A percentile compares a stretch with the other conserved stretches of the same genome.
These are phyloP conservation scores for Spergularia bocconei DNA, from an alignment of 148 eudicot genomes.

Conservation along the genomic window DNA sequence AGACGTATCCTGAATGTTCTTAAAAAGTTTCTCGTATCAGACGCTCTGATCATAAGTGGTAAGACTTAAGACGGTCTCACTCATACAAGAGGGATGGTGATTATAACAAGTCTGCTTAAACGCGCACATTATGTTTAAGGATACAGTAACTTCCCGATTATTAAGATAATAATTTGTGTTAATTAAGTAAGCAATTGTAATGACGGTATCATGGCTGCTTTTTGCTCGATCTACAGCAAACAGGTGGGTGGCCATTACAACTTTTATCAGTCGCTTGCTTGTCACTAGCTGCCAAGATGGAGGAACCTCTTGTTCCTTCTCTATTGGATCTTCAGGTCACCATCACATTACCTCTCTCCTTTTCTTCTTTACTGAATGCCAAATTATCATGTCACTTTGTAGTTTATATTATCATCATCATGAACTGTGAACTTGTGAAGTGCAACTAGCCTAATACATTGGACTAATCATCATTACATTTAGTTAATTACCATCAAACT, in stretches of 20 bases:
- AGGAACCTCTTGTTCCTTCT: constrained; percentile 95
- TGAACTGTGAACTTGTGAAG: not conserved
- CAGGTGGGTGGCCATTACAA: constrained; percentile 91
- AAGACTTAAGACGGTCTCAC: not conserved
- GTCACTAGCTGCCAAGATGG: constrained; percentile 98
- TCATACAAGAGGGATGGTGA: too few species aligned
- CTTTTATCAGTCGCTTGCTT: constrained; percentile 89
- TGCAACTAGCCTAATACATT: too few species aligned
- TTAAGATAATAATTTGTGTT: not conserved
- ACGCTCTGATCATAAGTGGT: not conserved
- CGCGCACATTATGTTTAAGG: not conserved
- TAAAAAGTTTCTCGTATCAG: not conserved
- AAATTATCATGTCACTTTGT: not conserved
- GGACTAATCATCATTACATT: not conserved
- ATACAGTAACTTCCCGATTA: not conserved
- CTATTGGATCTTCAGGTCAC: constrained; percentile 78
- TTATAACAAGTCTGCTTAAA: not conserved
- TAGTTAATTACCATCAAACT: not conserved
- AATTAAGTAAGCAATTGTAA: not conserved
- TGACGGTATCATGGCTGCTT: not conserved
- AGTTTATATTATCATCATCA: not conserved
- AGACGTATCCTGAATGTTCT: not conserved
- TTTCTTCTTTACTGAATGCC: constrained; percentile 4
- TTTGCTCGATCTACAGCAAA: constrained; percentile 46
- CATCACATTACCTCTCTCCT: constrained; percentile 11